Conservation (phyloP, 768 basidiomycete species). For the Leccinum boreale region DNA sequence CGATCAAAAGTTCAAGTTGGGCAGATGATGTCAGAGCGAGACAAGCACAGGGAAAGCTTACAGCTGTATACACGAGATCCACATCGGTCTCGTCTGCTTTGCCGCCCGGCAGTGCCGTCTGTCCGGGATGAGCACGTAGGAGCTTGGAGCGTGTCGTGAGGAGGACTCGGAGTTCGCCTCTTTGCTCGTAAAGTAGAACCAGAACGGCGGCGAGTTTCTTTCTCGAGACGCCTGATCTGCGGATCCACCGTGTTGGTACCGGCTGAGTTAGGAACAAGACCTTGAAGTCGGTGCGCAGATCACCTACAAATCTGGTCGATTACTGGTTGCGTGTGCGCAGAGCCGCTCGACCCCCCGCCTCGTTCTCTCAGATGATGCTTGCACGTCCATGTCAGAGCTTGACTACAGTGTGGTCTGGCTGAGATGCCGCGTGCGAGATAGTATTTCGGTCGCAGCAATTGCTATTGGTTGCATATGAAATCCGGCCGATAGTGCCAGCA, state of each 20-base stretch:
- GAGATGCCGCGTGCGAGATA: not conserved
- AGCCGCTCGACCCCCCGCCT: conserved; percentile 41
- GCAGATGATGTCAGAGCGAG: not conserved
- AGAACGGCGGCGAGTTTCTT: conserved; percentile 71
- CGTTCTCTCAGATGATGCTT: conserved; percentile 14
- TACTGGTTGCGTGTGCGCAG: conserved; percentile 23
- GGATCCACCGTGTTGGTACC: not conserved
- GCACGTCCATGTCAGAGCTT: conserved; percentile 10
- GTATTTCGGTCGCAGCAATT: not conserved
- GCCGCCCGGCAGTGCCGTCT: conserved; percentile 83
- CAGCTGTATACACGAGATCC: conserved; percentile 68
- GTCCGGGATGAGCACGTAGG: conserved; percentile 72
- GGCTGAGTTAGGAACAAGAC: not conserved
- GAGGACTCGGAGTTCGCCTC: conserved; percentile 65
- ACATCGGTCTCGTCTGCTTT: conserved; percentile 66
- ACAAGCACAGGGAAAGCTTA: conserved; percentile 36
- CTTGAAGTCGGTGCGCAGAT: not conserved
- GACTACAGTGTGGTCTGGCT: not conserved
- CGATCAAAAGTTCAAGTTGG: not conserved
- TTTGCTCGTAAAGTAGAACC: conserved; percentile 73
- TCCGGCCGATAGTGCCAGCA: not conserved
- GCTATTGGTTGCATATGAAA: not conserved
- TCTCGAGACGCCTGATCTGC: conserved; percentile 33
- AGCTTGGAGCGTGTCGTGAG: conserved; percentile 82
- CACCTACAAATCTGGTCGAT: conserved; percentile 52